Evolutionary conservation across 768 basidiomycete genomes (phyloP), one percentile per base, ranked within the genome.

Genomic region (Boletus subcaerulescens): DNA sequence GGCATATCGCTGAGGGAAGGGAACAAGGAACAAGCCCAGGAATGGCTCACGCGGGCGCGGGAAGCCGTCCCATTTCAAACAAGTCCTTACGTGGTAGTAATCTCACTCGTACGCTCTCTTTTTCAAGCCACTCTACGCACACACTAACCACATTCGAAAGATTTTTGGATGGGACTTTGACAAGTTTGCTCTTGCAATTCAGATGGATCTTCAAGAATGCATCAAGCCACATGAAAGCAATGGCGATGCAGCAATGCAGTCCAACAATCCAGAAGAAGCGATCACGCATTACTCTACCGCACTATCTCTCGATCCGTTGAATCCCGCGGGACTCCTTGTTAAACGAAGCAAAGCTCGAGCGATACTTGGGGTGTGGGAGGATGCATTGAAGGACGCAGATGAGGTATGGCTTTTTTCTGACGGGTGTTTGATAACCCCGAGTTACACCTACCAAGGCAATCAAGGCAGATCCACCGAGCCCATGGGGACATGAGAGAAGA

Each of bases 91-190:
- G 13, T 35, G 12, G 33, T 35, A 6, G 33, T 35, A 11, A 35
- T 35, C 33, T 35, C 13, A 4, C 33, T 35, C 14, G 33, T 35
- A 14, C 36, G 58, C 4, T 24, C 4, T n/a, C 18, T 22, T 5
- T 7, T 31, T 17, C 3, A 7, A n/a, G 4, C 2, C 6, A 7
- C 1, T 53, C 9, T 11, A 11, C 33, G 14, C 18, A 1, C 14
- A 7, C 1, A 18, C 24, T 3, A 15, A 56, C 39, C 7, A 3
- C 4, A 11, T 48, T 26, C 6, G 14, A 29, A 20, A 59, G 57
- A 44, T 59, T 2, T 57, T 57, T 36, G 55, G 46, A 41, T 59
- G 55, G 57, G 33, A 59, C 17, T 51, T 48, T 18, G 55, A 57
- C 7, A 44, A 13, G 13, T 50, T 59, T 13, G 31, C 29, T 8